Evolutionary conservation across 192 early-diverging fungal species (phyloP).

Genomic region (Diversispora eburnea): DNA sequence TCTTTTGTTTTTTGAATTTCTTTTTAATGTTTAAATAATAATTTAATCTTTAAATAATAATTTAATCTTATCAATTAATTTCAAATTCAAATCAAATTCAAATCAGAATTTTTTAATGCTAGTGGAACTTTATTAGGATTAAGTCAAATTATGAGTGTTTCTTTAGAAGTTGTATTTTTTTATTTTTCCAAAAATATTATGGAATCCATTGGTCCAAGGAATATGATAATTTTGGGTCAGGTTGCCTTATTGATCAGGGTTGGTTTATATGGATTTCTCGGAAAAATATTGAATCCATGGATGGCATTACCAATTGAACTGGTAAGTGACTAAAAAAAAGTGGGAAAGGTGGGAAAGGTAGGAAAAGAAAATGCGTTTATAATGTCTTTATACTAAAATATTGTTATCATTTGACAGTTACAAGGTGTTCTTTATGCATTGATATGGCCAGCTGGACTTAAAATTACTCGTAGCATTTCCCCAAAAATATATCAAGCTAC

Average conservation of each 20-base stretch:
- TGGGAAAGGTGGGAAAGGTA: too few species aligned
- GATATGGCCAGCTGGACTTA: not conserved
- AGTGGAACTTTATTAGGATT: not conserved
- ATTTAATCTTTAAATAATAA: not conserved
- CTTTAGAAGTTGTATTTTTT: slow-evolving; percentile 4
- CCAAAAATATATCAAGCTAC: not conserved
- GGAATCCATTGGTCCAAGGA: not conserved
- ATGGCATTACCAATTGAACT: not conserved
- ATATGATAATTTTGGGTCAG: not conserved
- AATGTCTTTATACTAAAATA: not conserved
- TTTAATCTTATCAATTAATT: not conserved
- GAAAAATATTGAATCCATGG: not conserved
- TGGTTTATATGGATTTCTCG: slow-evolving; percentile 11
- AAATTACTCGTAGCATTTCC: not conserved
- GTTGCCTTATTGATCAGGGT: not conserved
- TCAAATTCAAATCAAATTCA: too few species aligned
- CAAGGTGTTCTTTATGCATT: not conserved
- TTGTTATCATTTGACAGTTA: not conserved
- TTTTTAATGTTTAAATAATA: not conserved
- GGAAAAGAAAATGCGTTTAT: not conserved
- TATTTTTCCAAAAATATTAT: not conserved
- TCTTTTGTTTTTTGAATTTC: not conserved
- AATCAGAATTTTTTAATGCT: slow-evolving; percentile 2
- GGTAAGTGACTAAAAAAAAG: not conserved
- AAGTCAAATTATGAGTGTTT: not conserved